Percentiles rank a stretch among this genome's conserved stretches.
Conservation (phyloP, 2,329 filamentous ascomycete genomes). For the Penicillium sp. region DNA sequence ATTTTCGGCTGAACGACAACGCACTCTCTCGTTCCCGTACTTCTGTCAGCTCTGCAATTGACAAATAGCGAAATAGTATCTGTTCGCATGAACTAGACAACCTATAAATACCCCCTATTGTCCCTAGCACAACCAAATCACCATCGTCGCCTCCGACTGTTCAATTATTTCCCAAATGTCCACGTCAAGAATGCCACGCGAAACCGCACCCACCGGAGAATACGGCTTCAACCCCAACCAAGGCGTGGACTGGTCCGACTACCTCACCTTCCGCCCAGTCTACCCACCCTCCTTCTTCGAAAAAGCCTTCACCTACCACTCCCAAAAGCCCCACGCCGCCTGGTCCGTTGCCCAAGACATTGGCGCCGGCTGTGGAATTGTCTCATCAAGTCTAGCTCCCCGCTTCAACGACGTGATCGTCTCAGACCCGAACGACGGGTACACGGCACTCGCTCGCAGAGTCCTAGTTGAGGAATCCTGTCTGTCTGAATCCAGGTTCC, state of each 20-base stretch:
- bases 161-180: neutral
- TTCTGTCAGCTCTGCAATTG: neutral
- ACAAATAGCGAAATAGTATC: neutral
- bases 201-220: neutral
- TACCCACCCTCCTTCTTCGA: conserved; percentile 5
- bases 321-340: neutral
- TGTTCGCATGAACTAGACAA: neutral
- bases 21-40: neutral
- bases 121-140: neutral
- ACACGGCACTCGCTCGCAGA: neutral
- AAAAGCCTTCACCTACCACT: conserved; percentile 1
- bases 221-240: conserved; percentile 2
- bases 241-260: conserved; percentile 5
- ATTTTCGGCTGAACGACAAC: neutral
- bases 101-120: neutral
- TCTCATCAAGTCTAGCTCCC: neutral
- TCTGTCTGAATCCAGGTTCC: neutral
- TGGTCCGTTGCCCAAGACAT: conserved; percentile 4
- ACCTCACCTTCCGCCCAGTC: conserved; percentile 4
- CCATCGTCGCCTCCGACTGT: neutral
- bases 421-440: conserved; percentile 4
- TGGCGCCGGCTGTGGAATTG: conserved; percentile 4
- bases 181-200: neutral
- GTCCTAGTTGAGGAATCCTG: neutral
- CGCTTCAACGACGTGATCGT: conserved; percentile 2